phyloP scores from a whole-genome alignment of 176 grass and related monocot species.

The Thinopyrum elongatum region DNA sequence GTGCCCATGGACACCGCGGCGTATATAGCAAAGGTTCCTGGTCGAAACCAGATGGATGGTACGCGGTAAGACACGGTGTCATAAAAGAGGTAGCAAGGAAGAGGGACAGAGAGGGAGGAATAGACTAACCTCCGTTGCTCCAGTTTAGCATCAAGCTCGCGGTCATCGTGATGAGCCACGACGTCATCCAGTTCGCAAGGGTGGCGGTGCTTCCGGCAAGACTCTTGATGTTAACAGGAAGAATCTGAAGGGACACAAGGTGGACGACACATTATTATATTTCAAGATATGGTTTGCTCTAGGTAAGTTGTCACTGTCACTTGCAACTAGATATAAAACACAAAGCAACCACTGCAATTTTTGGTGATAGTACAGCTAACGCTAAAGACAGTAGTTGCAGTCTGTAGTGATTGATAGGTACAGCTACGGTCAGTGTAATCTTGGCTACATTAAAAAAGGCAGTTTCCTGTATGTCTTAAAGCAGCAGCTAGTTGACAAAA shows the following conservation, averaged over 20 bases:
- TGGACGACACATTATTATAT: neutral
- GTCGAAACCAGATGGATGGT: neutral
- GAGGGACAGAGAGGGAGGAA: neutral
- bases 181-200: constrained; percentile 81
- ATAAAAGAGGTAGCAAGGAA: neutral
- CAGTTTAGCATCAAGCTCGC: constrained; percentile 84
- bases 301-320: neutral
- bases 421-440: neutral
- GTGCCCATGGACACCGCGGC: constrained; percentile 13
- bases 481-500: neutral
- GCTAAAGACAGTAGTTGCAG: neutral
- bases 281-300: neutral
- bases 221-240: constrained; percentile 86
- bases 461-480: neutral
- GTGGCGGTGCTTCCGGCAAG: constrained; percentile 96
- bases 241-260: constrained; percentile 41
- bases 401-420: neutral
- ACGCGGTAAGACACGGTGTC: neutral
- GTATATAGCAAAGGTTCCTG: constrained; percentile 67
- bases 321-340: neutral
- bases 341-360: neutral
- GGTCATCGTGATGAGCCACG: constrained; percentile 88
- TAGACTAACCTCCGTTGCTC: constrained; percentile 74
- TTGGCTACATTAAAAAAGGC: neutral
- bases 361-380: neutral